phyloP scores from a whole-genome alignment of 768 basidiomycete genomes.

The Boletus rex-veris region DNA sequence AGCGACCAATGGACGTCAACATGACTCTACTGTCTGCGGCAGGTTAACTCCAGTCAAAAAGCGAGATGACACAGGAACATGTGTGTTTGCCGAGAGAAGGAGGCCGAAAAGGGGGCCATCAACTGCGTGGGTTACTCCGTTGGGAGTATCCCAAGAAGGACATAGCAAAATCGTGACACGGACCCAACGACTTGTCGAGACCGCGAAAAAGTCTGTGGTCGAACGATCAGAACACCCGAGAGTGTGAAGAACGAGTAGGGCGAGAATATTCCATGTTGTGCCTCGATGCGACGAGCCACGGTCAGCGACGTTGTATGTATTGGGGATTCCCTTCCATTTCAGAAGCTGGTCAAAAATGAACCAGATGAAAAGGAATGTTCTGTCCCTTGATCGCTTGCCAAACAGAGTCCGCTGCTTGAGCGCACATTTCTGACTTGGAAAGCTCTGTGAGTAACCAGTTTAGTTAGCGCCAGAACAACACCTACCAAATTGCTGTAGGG shows the following conservation, averaged over 20 bases:
- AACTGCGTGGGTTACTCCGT: conserved; percentile 26
- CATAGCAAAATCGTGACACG: conserved; percentile 13
- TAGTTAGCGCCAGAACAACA: neutral
- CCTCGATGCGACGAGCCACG: conserved; percentile 7
- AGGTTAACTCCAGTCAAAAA: conserved; percentile 15
- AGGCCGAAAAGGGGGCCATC: conserved; percentile 32
- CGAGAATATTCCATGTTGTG: conserved; percentile 15
- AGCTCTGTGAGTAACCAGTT: conserved; percentile 8
- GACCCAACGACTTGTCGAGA: conserved; percentile 1
- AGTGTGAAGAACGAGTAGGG: conserved; percentile 17
- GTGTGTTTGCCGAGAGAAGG: conserved; percentile 16
- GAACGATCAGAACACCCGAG: conserved; percentile 11
- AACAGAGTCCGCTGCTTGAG: conserved; percentile 26
- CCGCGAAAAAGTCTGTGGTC: neutral
- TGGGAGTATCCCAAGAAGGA: conserved; percentile 20
- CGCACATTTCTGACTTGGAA: conserved; percentile 12
- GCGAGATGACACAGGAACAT: conserved; percentile 15
- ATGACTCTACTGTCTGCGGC: conserved; percentile 10
- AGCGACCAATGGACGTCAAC: conserved; percentile 9
- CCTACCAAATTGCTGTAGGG: neutral
- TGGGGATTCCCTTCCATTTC: conserved; percentile 30
- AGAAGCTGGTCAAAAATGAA: conserved; percentile 27
- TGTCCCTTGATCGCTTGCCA: conserved; percentile 33
- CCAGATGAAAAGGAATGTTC: conserved; percentile 26
- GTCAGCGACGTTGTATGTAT: conserved; percentile 10